Evolutionary conservation across 352 stramenopile species (phyloP).

Genomic region (Phytopythium montanum): DNA sequence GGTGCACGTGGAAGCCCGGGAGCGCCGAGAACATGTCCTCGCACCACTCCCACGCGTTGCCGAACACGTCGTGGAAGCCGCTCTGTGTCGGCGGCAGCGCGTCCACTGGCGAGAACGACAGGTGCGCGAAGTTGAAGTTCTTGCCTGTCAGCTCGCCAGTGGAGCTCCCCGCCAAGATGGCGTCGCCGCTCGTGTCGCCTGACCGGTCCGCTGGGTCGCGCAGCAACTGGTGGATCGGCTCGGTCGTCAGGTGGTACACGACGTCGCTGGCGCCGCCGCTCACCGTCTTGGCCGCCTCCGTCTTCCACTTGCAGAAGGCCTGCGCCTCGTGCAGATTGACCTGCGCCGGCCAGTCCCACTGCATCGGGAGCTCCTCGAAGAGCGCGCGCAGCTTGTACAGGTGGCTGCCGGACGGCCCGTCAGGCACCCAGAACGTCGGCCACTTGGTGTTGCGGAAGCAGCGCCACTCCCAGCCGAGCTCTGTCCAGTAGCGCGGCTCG

Average conservation of each 20-base stretch:
- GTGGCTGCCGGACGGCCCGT: constrained; percentile 90
- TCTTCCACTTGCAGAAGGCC: constrained; percentile 90
- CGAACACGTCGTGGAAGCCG: constrained; percentile 93
- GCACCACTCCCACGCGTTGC: constrained; percentile 97
- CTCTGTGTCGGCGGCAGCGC: constrained; percentile 54
- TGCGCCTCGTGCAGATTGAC: constrained; percentile 96
- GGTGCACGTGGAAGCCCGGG: constrained; percentile 87
- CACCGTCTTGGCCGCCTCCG: constrained; percentile 29
- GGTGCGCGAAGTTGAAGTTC: constrained; percentile 93
- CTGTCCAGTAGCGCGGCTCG: constrained; percentile 87
- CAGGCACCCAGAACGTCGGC: constrained; percentile 93
- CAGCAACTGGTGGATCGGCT: constrained; percentile 92
- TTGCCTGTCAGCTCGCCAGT: constrained; percentile 49
- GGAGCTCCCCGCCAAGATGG: constrained; percentile 63
- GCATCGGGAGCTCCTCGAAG: constrained; percentile 91
- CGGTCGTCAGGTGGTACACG: constrained; percentile 89
- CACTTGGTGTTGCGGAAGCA: constrained; percentile 96
- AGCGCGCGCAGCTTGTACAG: constrained; percentile 93
- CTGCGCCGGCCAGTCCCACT: constrained; percentile 95
- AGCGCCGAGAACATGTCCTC: constrained; percentile 95
- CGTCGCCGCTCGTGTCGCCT: constrained; percentile 44
- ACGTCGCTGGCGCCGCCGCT: constrained; percentile 42
- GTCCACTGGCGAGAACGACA: constrained; percentile 91
- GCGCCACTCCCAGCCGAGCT: constrained; percentile 93
- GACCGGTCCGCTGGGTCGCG: constrained; percentile 60